These are phyloP conservation scores for Hansfordia pulvinata DNA, from an alignment of 2,329 filamentous ascomycete species.

Conservation along the genomic window DNA sequence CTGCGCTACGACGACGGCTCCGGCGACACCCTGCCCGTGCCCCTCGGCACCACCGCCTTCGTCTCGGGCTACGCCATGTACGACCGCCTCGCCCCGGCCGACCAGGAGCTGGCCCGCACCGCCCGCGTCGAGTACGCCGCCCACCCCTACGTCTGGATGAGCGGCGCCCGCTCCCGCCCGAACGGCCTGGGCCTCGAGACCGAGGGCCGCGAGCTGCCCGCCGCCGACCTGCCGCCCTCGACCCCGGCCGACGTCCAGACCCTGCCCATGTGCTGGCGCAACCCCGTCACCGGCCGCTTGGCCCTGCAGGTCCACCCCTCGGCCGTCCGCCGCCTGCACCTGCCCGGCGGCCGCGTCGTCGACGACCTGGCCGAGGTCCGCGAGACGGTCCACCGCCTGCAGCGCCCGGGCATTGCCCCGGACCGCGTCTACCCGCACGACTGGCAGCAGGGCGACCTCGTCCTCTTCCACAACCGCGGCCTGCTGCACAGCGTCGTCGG, in stretches of 20 bases:
- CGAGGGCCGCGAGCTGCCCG: conserved; percentile 47
- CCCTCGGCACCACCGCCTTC: conserved; percentile 66
- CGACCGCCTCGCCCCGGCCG: conserved; percentile 47
- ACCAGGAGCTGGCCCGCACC: conserved; percentile 53
- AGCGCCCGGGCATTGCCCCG: conserved; percentile 60
- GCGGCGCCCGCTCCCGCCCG: conserved; percentile 47
- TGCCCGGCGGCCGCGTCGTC: conserved; percentile 52
- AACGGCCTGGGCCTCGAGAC: conserved; percentile 61
- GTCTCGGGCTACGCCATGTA: conserved; percentile 60
- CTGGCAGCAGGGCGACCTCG: conserved; percentile 65
- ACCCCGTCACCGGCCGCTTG: conserved; percentile 54
- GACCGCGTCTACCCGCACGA: conserved; percentile 58
- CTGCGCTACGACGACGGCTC: conserved; percentile 63
- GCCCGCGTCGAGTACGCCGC: conserved; percentile 63
- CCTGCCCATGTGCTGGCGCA: conserved; percentile 66
- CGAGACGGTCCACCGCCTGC: conserved; percentile 53
- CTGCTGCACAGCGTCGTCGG: conserved; percentile 65
- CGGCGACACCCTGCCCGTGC: conserved; percentile 50
- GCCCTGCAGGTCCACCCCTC: conserved; percentile 65
- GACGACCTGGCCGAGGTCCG: conserved; percentile 54
- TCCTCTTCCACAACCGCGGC: conserved; percentile 68
- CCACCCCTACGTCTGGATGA: conserved; percentile 78
- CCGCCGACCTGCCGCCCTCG: conserved; percentile 47
- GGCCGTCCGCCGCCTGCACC: conserved; percentile 55
- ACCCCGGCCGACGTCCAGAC: conserved; percentile 55